Evolutionary conservation across 1,139 yeast species (phyloP), one percentile per base, ranked within the genome.

Genomic region (Hyphopichia pseudoburtonii): DNA sequence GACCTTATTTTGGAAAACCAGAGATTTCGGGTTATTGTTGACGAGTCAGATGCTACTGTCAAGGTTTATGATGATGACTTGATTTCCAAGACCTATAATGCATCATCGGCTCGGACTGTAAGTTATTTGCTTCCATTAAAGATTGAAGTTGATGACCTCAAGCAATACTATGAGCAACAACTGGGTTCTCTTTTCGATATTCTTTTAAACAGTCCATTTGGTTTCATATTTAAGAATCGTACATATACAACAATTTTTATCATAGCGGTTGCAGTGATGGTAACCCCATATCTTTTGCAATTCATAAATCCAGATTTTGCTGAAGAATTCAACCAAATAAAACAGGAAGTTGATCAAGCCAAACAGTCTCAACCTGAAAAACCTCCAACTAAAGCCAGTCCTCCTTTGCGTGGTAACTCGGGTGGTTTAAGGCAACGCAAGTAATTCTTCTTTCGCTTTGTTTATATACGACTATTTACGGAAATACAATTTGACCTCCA

Each of bases 161-260:
- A 64, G 40, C 56, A 60, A 38, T 70, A 62, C 48, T 71, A 70
- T 44, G 71, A 66, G 43, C 43, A 42, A n/a, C 50, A 65, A 7
- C 61, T 50, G 41, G 62, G 66, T n/a, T 56, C 68, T 5, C 33
- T 70, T 14, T 35, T 38, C 9, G 67, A 62, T 33, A 59, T 70
- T 62, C 35, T 70, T 3, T 43, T 62, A 58, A 57, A 57, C 37
- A 64, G 75, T 53, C 77, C 77, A 3, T 56, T 71, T 32, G 77
- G 76, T 11, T 60, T 66, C 42, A 66, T 71, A 17, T 69, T 71
- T 50, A 57, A 54, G 40, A 70, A 62, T 48, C 57, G 48, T 26
- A 35, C 54, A n/a, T 70, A 66, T 46, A 67, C 76, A 5, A 45
- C 60, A 8, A 42, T 69, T 30, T 70, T 70, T 39, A 38, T 47